phyloP scores from a whole-genome alignment of 495 filamentous ascomycete genomes.

The Mycothermus thermophilus region DNA sequence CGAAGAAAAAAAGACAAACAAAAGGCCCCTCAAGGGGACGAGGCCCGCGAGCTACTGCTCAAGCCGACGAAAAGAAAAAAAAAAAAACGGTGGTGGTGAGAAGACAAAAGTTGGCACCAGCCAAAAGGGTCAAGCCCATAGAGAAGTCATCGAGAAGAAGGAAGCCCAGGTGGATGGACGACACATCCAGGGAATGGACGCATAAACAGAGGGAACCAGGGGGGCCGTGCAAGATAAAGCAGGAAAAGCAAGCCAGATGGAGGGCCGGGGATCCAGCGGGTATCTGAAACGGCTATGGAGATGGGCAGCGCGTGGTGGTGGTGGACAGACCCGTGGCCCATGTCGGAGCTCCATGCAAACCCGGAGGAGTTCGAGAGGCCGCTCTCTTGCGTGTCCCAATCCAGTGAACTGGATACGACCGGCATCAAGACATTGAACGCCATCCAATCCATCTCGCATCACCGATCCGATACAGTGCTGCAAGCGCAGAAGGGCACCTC shows the following conservation, averaged over 20 bases:
- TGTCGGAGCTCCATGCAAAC: too few relatives aligned
- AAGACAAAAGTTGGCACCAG: slow-evolving; percentile 5
- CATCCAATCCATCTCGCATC: not conserved
- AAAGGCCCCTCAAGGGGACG: slow-evolving; percentile 11
- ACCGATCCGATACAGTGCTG: slow-evolving; percentile 1
- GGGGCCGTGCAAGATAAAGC: slow-evolving; percentile 2
- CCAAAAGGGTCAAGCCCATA: too few relatives aligned
- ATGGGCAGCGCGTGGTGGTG: slow-evolving; percentile 7
- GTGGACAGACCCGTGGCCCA: too few relatives aligned
- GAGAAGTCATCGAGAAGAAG: slow-evolving; percentile 7
- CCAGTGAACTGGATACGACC: not conserved
- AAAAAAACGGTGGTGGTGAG: slow-evolving; percentile 1
- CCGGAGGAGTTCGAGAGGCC: too few relatives aligned
- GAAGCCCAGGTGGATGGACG: too few relatives aligned
- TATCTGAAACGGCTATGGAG: slow-evolving; percentile 22
- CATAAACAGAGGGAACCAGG: not conserved
- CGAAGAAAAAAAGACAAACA: slow-evolving; percentile 11
- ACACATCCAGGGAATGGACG: too few relatives aligned
- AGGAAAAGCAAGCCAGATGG: slow-evolving; percentile 2
- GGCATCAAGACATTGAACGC: not conserved
- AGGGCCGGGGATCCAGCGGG: slow-evolving; percentile 13
- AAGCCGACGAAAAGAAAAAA: not conserved
- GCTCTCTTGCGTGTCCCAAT: too few relatives aligned
- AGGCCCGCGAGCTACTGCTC: slow-evolving; percentile 2
- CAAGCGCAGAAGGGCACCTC: not conserved